Percentiles rank a stretch among this genome's conserved stretches.
phyloP scores from a whole-genome alignment of 257 asterid genomes.

The Solanum gandarillasii region DNA sequence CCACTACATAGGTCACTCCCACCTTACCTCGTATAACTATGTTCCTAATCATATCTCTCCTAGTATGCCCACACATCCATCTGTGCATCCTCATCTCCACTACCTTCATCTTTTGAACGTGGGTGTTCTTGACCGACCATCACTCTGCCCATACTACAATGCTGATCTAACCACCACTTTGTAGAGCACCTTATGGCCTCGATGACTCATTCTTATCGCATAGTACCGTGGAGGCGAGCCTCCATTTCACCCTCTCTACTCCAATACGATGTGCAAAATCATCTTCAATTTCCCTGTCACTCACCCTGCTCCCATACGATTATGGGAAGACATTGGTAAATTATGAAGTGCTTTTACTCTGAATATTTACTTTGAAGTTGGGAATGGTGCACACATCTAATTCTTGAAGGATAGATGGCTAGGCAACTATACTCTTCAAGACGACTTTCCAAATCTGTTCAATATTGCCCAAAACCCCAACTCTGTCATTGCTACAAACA shows the following conservation, averaged over 20 bases:
- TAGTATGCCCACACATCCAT: not conserved
- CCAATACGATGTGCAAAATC: not conserved
- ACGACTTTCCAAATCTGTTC: not conserved
- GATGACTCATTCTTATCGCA: not conserved
- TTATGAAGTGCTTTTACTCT: not conserved
- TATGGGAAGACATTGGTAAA: not conserved
- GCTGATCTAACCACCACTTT: not conserved
- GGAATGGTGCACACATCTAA: not conserved
- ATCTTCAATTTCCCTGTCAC: not conserved
- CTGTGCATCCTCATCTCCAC: not conserved
- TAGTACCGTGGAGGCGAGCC: not conserved
- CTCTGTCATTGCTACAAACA: not conserved
- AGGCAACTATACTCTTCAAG: not conserved
- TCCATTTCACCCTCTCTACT: not conserved
- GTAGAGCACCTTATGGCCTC: not conserved
- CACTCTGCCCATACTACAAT: not conserved
- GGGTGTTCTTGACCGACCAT: not conserved
- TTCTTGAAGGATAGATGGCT: not conserved
- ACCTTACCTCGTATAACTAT: not conserved
- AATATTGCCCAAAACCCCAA: not conserved
- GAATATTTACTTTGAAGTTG: not conserved
- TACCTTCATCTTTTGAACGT: not conserved
- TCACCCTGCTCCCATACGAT: not conserved
- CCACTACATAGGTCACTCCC: not conserved
- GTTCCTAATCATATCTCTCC: not conserved